Evolutionary conservation across 345 rosid genomes (phyloP), one percentile per base, ranked within the genome.

Genomic region (Salix exigua): DNA sequence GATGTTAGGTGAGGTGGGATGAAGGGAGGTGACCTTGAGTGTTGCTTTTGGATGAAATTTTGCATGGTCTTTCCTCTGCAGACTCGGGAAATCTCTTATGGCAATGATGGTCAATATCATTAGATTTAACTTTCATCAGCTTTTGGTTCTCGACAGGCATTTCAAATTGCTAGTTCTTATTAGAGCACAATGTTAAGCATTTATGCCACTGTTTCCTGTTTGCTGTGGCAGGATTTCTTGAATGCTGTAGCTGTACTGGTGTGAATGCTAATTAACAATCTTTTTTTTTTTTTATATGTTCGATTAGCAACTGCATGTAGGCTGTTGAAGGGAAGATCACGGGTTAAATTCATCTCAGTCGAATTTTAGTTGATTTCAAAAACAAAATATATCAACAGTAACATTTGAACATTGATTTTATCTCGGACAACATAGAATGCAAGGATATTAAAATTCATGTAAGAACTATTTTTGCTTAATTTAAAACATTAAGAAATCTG

Each of bases 51-150:
- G 70, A 74, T n/a, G 53, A 66, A 63, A 31, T 51, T n/a, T 61
- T 2, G 63, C 70, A 64, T 72, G 23, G 62, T 74, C 73, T 40
- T 33, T 75, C 71, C 21, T 35, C 79, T 48, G 65, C 63, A n/a
- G 66, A 50, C 73, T 71, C 51, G 25, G 66, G 60, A 51, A 66
- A 19, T 48, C 72, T 3, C 58, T 73, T 30, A 38, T 64, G 53
- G 30, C 63, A 10, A 58, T n/a, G 63, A 26, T 72, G 70, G 58
- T 75, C 63, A 33, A 73, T 70, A 44, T 51, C 51, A 5, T 40
- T 67, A 42, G 13, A 31, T 80, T 19, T n/a, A n/a, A 9, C 23
- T 23, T n/a, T 58, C 26, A 58, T 23, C 26, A 12, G 5, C 63
- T 58, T 55, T 23, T 11, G 28, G 28, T 16, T 3, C 63, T n/a